A percentile compares a stretch with the other conserved stretches of the same genome.
Conservation (phyloP, 176 grass and related monocot species). For the Oryza meyeriana region DNA sequence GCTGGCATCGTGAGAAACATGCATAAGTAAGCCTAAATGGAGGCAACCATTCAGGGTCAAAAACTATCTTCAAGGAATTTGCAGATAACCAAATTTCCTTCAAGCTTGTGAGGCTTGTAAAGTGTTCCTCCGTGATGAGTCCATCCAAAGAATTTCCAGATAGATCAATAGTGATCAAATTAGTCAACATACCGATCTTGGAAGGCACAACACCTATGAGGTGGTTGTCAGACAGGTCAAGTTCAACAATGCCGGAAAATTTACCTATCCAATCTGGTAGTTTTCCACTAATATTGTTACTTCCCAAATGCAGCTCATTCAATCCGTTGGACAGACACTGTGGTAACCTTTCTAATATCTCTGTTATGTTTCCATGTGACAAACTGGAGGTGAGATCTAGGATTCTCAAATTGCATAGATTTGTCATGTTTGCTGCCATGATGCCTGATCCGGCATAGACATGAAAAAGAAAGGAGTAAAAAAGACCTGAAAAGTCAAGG, state of each 20-base stretch:
- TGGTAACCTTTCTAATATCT: not conserved
- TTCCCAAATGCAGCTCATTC: not conserved
- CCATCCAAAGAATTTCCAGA: too few relatives aligned
- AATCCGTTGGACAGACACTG: not conserved
- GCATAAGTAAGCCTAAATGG: not conserved
- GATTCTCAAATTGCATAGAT: conserved; percentile 15
- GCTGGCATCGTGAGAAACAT: not conserved
- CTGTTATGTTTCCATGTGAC: not conserved
- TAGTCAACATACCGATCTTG: too few relatives aligned
- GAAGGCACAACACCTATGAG: too few relatives aligned
- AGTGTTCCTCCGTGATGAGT: too few relatives aligned
- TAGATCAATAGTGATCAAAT: too few relatives aligned
- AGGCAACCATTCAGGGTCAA: conserved; percentile 1
- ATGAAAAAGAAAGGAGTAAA: too few relatives aligned
- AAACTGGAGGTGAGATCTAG: not conserved
- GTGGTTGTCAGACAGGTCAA: too few relatives aligned
- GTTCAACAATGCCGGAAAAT: too few relatives aligned
- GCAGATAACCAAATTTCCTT: not conserved
- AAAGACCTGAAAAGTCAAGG: not conserved
- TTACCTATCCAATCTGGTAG: too few relatives aligned
- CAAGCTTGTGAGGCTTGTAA: too few relatives aligned
- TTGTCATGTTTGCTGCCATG: not conserved
- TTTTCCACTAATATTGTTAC: too few relatives aligned
- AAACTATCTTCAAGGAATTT: not conserved
- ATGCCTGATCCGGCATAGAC: not conserved